Evolutionary conservation across 2,329 filamentous ascomycete genomes (phyloP).

Genomic region (Sordariomycetes sp.): DNA sequence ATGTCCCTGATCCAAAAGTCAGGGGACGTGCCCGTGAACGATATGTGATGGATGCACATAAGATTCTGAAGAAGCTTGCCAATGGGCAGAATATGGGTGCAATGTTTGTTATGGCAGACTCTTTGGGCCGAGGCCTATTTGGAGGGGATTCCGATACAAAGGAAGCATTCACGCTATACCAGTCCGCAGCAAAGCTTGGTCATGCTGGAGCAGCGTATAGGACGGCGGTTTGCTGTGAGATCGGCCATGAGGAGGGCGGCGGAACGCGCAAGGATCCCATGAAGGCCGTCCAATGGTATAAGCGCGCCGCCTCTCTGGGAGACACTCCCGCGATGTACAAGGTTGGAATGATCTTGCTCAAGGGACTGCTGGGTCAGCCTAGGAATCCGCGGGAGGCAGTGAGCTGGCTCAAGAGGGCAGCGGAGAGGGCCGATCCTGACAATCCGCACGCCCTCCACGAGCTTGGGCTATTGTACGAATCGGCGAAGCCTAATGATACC

Average conservation of each 20-base stretch:
- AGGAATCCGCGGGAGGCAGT: slow-evolving; percentile 79
- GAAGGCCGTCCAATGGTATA: slow-evolving; percentile 98
- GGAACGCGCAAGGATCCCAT: slow-evolving; percentile 84
- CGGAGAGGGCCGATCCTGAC: slow-evolving; percentile 76
- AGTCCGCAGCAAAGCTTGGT: slow-evolving; percentile 83
- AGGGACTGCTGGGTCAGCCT: slow-evolving; percentile 82
- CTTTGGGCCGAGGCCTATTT: slow-evolving; percentile 71
- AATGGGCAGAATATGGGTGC: slow-evolving; percentile 67
- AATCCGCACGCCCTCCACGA: slow-evolving; percentile 96
- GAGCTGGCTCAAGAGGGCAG: slow-evolving; percentile 86
- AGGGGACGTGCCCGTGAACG: slow-evolving; percentile 70
- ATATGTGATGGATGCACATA: slow-evolving; percentile 79
- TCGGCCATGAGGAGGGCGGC: slow-evolving; percentile 88
- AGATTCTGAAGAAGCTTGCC: slow-evolving; percentile 82
- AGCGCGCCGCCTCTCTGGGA: slow-evolving; percentile 79
- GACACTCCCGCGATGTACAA: slow-evolving; percentile 97
- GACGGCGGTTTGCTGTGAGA: slow-evolving; percentile 94
- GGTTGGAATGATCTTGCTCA: slow-evolving; percentile 90
- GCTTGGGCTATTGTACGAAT: slow-evolving; percentile 59
- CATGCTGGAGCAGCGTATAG: slow-evolving; percentile 85
- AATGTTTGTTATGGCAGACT: slow-evolving; percentile 91
- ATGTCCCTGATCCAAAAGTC: slow-evolving; percentile 58
- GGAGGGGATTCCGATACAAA: slow-evolving; percentile 76
- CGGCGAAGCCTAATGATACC: slow-evolving; percentile 56
- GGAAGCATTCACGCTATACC: slow-evolving; percentile 88